phyloP scores from a whole-genome alignment of 768 basidiomycete species.

The Phylloporus scabripes region DNA sequence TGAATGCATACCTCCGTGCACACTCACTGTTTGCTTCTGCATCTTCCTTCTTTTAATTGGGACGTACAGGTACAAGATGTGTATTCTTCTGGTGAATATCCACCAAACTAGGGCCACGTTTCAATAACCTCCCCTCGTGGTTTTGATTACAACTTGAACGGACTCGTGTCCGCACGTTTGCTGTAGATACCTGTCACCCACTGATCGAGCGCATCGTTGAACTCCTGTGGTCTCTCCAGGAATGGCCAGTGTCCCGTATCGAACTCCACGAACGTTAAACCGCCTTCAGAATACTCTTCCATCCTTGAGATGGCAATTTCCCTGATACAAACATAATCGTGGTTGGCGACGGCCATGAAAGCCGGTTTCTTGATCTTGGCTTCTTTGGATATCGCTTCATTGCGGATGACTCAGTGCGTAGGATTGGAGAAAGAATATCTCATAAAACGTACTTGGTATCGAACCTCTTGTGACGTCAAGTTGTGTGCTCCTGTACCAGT shows the following conservation, averaged over 20 bases:
- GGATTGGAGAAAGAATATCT: not conserved
- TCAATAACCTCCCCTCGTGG: no score
- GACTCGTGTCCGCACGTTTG: no score
- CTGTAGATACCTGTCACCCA: conserved; percentile 23
- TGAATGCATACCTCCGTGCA: no score
- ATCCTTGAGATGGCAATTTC: conserved; percentile 21
- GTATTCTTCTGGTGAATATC: no score
- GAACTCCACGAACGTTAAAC: conserved; percentile 29
- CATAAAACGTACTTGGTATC: conserved; percentile 19
- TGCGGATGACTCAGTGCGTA: not conserved
- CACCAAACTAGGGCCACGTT: no score
- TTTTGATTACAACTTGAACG: no score
- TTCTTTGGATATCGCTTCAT: conserved; percentile 20
- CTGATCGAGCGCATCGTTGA: conserved; percentile 32
- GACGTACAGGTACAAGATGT: no score
- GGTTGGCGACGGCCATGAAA: conserved; percentile 33
- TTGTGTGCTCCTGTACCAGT: conserved; percentile 34
- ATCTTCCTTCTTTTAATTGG: no score
- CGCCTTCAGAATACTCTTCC: conserved; percentile 24
- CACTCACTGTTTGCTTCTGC: no score
- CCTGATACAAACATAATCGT: conserved; percentile 32
- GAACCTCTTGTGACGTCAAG: conserved; percentile 26
- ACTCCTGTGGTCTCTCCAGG: conserved; percentile 29
- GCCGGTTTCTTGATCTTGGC: conserved; percentile 31
- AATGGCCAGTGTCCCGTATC: conserved; percentile 37